Conservation (phyloP, 139 green algal genomes). For the Chlamydomonas urium region DNA sequence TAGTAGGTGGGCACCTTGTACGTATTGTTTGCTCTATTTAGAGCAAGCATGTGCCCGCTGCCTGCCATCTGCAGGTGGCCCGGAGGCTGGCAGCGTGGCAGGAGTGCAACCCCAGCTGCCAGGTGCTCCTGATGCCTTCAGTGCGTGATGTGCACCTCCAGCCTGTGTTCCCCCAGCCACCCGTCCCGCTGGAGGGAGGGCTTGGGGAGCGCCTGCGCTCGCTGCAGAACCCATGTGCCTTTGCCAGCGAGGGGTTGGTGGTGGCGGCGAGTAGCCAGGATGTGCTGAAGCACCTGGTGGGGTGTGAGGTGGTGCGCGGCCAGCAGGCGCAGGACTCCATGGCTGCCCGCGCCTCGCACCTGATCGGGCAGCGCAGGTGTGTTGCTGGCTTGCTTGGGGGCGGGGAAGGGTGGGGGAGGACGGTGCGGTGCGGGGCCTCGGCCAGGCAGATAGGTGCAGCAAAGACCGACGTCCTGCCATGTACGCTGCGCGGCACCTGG, state of each 20-base stretch:
- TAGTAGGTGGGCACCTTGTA: too few species aligned
- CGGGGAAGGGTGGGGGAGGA: neutral
- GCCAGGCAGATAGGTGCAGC: too few species aligned
- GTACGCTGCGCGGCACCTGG: too few species aligned
- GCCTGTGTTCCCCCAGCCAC: conserved; percentile 72
- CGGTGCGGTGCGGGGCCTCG: too few species aligned
- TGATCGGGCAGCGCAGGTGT: conserved; percentile 70
- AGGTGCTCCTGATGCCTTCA: conserved; percentile 75
- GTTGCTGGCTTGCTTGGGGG: neutral
- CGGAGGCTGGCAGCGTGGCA: conserved; percentile 35
- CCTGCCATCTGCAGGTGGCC: too few species aligned
- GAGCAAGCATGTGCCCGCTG: too few species aligned
- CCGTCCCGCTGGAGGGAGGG: conserved; percentile 28
- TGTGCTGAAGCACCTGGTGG: conserved; percentile 27
- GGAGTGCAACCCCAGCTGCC: conserved; percentile 17
- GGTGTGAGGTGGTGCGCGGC: conserved; percentile 39
- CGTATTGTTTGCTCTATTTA: too few species aligned
- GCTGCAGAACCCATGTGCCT: neutral
- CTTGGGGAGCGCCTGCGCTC: neutral
- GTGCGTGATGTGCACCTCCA: conserved; percentile 64
- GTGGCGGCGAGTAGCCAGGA: conserved; percentile 26
- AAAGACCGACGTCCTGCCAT: too few species aligned
- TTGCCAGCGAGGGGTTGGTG: conserved; percentile 12
- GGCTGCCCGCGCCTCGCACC: conserved; percentile 61
- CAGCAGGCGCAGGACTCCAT: conserved; percentile 64